Evolutionary conservation across 805 yeast genomes (phyloP), one percentile per base, ranked within the genome.

Genomic region (Saccharomycopsis selenospora): DNA sequence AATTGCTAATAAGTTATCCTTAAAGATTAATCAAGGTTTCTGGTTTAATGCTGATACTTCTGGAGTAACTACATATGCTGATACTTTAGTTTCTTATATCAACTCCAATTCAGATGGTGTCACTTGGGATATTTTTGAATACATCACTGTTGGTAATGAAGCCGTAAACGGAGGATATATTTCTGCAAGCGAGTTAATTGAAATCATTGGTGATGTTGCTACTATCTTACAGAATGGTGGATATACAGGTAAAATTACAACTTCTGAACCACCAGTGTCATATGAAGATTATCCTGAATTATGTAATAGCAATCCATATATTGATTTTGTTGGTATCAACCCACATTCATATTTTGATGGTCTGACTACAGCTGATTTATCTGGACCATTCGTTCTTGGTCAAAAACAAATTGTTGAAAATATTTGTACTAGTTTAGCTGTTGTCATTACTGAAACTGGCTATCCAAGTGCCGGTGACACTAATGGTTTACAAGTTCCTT

Each of bases 261-360:
- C 95, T 17, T 78, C 95, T 49, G 97, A 90, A 64, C 95, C 96
- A 47, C 93, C 96, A n/a, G 83, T 76, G 11, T 66, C 80, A 17
- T 89, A 73, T 64, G 75, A 75, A 60, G 61, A 68, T 45, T 54
- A 84, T 61, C 86, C 95, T 3, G 66, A 64, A 7, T 72, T 90
- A 58, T 90, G 97, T 68, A 72, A 79, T 0, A 25, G 24, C 36
- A 64, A 65, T 27, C 76, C 87, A 4, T 85, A 67, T 11, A 77
- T 89, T 56, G 96, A 88, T 65, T 75, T 84, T 57, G 88, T 87
- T 55, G 95, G 95, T 53, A 76, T 88, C 57, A 89, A 90, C 64
- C 79, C 95, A 23, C 91, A 90, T 64, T 75, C 96, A 3, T 90
- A 86, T 69, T 90, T 89, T 63, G 85, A 88, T 62, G 58, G 73